Conservation (phyloP, 495 filamentous ascomycete species). For the Cladorrhinum samala region DNA sequence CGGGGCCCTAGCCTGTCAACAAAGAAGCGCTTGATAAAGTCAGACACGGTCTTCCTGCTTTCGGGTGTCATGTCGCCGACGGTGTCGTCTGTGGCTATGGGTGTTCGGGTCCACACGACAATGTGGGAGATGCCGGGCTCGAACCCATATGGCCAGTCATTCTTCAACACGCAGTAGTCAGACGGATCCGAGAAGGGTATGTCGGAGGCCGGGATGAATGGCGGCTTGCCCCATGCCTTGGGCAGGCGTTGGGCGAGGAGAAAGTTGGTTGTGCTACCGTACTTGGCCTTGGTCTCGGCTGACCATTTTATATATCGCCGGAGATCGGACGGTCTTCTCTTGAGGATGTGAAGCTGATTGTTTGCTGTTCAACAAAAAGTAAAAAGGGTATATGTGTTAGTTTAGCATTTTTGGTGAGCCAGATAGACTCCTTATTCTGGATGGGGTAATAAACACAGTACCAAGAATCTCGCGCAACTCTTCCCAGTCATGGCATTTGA, state of each 20-base stretch:
- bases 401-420: conserved; percentile 2
- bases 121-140: conserved; percentile 64
- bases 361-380: no score
- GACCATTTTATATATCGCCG: conserved; percentile 80
- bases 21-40: conserved; percentile 65
- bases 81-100: conserved; percentile 50
- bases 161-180: conserved; percentile 72
- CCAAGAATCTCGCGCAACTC: conserved; percentile 62
- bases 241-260: conserved; percentile 65
- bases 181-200: conserved; percentile 61
- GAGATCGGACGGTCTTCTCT: conserved; percentile 77
- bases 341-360: conserved; percentile 70
- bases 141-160: conserved; percentile 91
- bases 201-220: conserved; percentile 45
- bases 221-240: conserved; percentile 53
- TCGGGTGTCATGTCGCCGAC: conserved; percentile 67
- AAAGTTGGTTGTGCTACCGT: conserved; percentile 73
- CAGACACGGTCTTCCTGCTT: conserved; percentile 52
- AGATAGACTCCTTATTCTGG: no score
- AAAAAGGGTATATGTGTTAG: conserved; percentile 9
- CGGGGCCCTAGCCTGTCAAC: conserved; percentile 47
- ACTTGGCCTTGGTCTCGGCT: conserved; percentile 57
- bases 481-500: conserved; percentile 60
- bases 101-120: conserved; percentile 58
- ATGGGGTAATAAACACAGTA: conserved; percentile 29